Conservation (phyloP, 805 yeast genomes). For the Saturnispora gosingensis region DNA sequence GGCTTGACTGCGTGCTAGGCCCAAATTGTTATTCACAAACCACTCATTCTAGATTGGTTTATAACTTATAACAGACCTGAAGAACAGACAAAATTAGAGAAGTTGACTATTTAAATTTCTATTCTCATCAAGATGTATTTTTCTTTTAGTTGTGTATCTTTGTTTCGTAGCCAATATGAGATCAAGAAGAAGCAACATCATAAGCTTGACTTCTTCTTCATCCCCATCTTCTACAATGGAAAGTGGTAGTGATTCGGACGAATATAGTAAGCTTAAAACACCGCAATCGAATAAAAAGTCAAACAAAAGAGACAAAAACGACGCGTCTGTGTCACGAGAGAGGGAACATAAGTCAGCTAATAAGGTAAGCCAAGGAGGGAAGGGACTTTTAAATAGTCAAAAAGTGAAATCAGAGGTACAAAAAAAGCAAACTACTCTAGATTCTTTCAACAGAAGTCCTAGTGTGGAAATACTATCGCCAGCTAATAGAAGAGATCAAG, state of each 20-base stretch:
- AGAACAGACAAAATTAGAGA: background rate
- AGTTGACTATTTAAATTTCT: background rate
- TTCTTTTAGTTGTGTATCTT: background rate
- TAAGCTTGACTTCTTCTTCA: constrained; percentile 7
- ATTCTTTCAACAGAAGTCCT: background rate
- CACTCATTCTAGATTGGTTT: no score
- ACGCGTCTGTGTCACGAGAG: background rate
- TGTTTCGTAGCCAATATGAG: background rate
- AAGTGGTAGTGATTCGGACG: background rate
- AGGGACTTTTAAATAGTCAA: background rate
- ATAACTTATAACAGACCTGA: no score
- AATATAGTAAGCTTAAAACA: background rate
- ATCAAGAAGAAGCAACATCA: constrained; percentile 1
- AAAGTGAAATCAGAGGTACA: background rate
- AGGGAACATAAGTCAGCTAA: background rate
- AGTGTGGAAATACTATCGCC: background rate
- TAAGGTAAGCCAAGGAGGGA: background rate
- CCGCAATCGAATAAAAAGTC: background rate
- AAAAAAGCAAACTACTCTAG: background rate
- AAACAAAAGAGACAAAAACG: background rate
- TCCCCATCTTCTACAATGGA: background rate
- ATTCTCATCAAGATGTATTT: background rate
- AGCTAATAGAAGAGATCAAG: background rate
- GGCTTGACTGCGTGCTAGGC: no score
- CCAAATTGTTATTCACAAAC: no score